Percentiles rank a stretch among this genome's conserved stretches.
Conservation (phyloP, 371 early-diverging fungal species). For the Enterocytospora artemiae region DNA sequence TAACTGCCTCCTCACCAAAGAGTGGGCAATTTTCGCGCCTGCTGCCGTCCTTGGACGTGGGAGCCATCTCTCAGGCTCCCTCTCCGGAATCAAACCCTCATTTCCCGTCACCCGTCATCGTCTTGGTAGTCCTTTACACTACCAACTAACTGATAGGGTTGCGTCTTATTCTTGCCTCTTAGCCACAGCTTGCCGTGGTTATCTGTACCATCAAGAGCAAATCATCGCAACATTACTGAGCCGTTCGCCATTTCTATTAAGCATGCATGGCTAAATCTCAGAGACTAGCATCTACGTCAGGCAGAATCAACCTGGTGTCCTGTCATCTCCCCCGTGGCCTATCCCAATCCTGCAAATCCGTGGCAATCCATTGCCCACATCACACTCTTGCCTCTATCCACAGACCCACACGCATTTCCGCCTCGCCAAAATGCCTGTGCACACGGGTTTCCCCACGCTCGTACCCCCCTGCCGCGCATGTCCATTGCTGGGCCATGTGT, state of each 20-base stretch:
- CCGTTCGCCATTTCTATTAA: constrained; percentile 25
- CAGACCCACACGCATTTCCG: no score
- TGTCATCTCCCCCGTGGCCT: constrained; percentile 2
- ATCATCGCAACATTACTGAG: constrained; percentile 39
- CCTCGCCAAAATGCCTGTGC: no score
- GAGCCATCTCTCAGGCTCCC: constrained; percentile 45
- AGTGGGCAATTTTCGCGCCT: constrained; percentile 43
- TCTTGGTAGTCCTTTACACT: constrained; percentile 39
- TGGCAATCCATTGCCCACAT: no score
- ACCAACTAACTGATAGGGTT: constrained; percentile 37
- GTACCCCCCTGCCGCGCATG: no score
- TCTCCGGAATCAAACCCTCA: constrained; percentile 37
- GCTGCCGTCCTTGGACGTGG: constrained; percentile 44
- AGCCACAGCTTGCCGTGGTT: constrained; percentile 30
- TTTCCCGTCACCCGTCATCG: constrained; percentile 38
- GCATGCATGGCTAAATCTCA: constrained; percentile 43
- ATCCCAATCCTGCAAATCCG: no score
- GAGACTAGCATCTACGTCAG: constrained; percentile 43
- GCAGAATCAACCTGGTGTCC: constrained; percentile 46
- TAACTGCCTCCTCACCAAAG: constrained; percentile 32
- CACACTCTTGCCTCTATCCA: no score
- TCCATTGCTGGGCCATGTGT: no score
- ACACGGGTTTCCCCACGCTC: no score
- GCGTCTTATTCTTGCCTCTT: constrained; percentile 21
- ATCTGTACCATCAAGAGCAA: background rate